Conservation (phyloP, 1,284 basidiomycete genomes). For the Testicularia cyperi region DNA sequence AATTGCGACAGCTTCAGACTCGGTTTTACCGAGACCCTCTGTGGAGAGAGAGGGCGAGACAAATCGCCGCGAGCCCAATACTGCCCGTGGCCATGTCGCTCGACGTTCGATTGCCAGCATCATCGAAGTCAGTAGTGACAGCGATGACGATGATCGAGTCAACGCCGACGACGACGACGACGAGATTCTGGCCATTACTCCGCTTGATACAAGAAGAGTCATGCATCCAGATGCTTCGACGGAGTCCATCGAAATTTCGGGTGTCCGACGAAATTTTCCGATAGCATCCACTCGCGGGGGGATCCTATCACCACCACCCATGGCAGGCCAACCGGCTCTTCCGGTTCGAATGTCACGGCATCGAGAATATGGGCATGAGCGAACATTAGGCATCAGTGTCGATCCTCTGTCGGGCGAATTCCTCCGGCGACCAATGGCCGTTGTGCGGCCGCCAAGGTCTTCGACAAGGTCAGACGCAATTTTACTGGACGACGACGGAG, state of each 20-base stretch:
- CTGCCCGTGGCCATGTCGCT: too few relatives aligned
- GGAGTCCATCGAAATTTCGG: constrained; percentile 20
- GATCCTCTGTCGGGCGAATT: constrained; percentile 23
- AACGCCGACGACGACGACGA: constrained; percentile 29
- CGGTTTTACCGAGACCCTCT: too few relatives aligned
- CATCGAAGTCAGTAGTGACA: constrained; percentile 35
- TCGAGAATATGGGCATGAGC: too few relatives aligned
- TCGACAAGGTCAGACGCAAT: constrained; percentile 2
- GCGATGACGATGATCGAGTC: constrained; percentile 17
- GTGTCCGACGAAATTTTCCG: constrained; percentile 4
- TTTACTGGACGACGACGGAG: too few relatives aligned
- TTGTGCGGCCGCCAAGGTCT: constrained; percentile 9
- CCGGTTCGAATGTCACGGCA: constrained; percentile 1
- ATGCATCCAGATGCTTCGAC: neutral
- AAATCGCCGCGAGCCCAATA: too few relatives aligned
- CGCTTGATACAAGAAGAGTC: too few relatives aligned
- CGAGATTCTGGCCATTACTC: constrained; percentile 1
- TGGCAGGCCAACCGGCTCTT: constrained; percentile 2
- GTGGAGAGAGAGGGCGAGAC: too few relatives aligned
- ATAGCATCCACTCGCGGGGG: constrained; percentile 1
- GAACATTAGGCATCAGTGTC: constrained; percentile 16
- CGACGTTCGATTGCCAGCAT: too few relatives aligned
- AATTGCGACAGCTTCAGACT: too few relatives aligned
- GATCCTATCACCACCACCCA: constrained; percentile 17
- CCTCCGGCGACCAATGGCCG: constrained; percentile 18